phyloP scores from a whole-genome alignment of 2,329 filamentous ascomycete species.

The Coccinonectria pachysandricola region DNA sequence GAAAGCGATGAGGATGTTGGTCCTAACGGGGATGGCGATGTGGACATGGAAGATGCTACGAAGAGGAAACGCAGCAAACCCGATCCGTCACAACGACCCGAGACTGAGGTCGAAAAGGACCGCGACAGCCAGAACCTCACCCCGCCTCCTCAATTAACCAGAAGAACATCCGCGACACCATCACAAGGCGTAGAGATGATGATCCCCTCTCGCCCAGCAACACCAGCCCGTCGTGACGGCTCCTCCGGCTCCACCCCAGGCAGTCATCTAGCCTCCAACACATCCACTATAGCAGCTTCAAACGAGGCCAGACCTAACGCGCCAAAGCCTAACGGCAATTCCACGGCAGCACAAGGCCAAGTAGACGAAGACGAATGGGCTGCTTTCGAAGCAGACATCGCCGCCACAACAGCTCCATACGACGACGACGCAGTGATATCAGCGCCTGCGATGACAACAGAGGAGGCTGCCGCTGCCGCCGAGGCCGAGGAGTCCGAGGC shows the following conservation, averaged over 20 bases:
- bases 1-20: conserved; percentile 21
- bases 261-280: conserved; percentile 6
- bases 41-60: conserved; percentile 24
- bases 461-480: conserved; percentile 47
- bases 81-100: conserved; percentile 14
- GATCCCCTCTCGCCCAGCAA: conserved; percentile 54
- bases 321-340: too few species aligned
- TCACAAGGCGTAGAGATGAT: conserved; percentile 48
- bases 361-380: conserved; percentile 74
- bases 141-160: conserved; percentile 33
- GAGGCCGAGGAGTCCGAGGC: conserved; percentile 39
- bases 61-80: conserved; percentile 38
- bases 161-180: conserved; percentile 42
- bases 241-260: conserved; percentile 32
- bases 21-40: conserved; percentile 19
- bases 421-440: conserved; percentile 50
- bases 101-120: conserved; percentile 11
- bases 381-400: conserved; percentile 77
- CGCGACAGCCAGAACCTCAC: conserved; percentile 18
- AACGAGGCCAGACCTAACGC: too few species aligned
- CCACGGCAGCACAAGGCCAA: too few species aligned
- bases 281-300: too few species aligned
- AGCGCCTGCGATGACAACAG: conserved; percentile 56
- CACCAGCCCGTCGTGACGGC: conserved; percentile 36
- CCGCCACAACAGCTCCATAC: conserved; percentile 30